Evolutionary conservation across 768 basidiomycete species (phyloP).

Genomic region (Mycena chlorophos): DNA sequence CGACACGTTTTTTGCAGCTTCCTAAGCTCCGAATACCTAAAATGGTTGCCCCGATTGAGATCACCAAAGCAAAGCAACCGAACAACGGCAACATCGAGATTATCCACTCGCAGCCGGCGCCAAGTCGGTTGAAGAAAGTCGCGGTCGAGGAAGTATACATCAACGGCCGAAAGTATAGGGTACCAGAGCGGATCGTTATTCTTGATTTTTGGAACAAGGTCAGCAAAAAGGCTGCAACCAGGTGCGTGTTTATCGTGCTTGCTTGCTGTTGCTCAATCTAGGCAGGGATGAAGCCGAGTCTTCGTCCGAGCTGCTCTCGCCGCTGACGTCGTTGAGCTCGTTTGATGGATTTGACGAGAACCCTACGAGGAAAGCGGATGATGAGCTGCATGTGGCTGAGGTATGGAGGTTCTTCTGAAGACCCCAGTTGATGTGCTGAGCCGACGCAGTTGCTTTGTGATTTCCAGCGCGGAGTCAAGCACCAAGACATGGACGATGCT

Average conservation of each 20-base stretch:
- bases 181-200: slow-evolving; percentile 88
- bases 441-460: slow-evolving; percentile 41
- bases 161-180: slow-evolving; percentile 86
- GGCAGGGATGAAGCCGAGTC: slow-evolving; percentile 38
- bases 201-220: slow-evolving; percentile 96
- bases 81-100: slow-evolving; percentile 95
- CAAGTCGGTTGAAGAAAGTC: slow-evolving; percentile 43
- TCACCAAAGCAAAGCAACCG: slow-evolving; percentile 67
- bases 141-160: slow-evolving; percentile 81
- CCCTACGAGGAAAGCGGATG: slow-evolving; percentile 30
- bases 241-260: slow-evolving; percentile 35
- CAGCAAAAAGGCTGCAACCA: slow-evolving; percentile 43
- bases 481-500: background rate
- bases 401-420: slow-evolving; percentile 32
- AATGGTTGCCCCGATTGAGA: slow-evolving; percentile 65
- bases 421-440: background rate
- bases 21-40: slow-evolving; percentile 80
- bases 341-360: slow-evolving; percentile 59
- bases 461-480: slow-evolving; percentile 29
- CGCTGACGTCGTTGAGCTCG: slow-evolving; percentile 72
- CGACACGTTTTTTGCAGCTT: slow-evolving; percentile 47
- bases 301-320: slow-evolving; percentile 63
- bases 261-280: slow-evolving; percentile 1
- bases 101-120: slow-evolving; percentile 62
- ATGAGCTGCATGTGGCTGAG: slow-evolving; percentile 62